These are phyloP conservation scores for Penicillium sp. DNA, from an alignment of 2,329 filamentous ascomycete species.

Conservation along the genomic window DNA sequence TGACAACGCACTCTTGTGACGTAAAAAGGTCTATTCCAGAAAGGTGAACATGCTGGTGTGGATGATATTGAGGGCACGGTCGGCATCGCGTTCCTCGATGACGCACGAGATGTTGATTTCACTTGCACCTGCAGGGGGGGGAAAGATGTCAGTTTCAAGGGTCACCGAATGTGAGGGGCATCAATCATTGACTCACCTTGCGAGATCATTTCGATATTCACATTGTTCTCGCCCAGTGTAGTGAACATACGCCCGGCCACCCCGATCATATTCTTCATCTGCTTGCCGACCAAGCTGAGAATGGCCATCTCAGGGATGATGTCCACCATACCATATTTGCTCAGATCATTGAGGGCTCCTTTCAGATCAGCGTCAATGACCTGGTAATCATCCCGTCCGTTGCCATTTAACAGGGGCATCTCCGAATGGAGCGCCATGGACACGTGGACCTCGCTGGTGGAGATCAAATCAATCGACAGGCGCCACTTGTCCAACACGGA, in stretches of 20 bases:
- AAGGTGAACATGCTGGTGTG: slow-evolving; percentile 98
- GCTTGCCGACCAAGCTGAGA: slow-evolving; percentile 86
- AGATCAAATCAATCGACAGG: slow-evolving; percentile 93
- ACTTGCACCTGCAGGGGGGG: slow-evolving; percentile 68
- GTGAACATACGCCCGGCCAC: slow-evolving; percentile 94
- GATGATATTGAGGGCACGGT: slow-evolving; percentile 90
- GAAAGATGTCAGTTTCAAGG: slow-evolving; percentile 11
- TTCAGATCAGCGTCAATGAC: slow-evolving; percentile 65
- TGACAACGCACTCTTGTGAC: slow-evolving; percentile 17
- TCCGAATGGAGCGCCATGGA: slow-evolving; percentile 94
- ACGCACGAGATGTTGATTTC: slow-evolving; percentile 99
- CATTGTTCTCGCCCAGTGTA: slow-evolving; percentile 84
- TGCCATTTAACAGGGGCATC: slow-evolving; percentile 52
- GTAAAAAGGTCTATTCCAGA: slow-evolving; percentile 60
- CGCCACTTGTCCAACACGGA: slow-evolving; percentile 82
- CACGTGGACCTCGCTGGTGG: slow-evolving; percentile 93
- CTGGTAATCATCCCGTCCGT: slow-evolving; percentile 48
- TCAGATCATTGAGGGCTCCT: slow-evolving; percentile 68
- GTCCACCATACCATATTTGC: slow-evolving; percentile 84
- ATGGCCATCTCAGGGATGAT: slow-evolving; percentile 93
- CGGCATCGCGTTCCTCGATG: slow-evolving; percentile 86
- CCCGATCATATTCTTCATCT: slow-evolving; percentile 97
- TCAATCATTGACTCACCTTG: slow-evolving; percentile 65
- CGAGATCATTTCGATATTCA: slow-evolving; percentile 99
- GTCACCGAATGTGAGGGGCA: neutral